These are phyloP conservation scores for Anisogramma anomala DNA, from an alignment of 2,329 filamentous ascomycete species.

Conservation along the genomic window DNA sequence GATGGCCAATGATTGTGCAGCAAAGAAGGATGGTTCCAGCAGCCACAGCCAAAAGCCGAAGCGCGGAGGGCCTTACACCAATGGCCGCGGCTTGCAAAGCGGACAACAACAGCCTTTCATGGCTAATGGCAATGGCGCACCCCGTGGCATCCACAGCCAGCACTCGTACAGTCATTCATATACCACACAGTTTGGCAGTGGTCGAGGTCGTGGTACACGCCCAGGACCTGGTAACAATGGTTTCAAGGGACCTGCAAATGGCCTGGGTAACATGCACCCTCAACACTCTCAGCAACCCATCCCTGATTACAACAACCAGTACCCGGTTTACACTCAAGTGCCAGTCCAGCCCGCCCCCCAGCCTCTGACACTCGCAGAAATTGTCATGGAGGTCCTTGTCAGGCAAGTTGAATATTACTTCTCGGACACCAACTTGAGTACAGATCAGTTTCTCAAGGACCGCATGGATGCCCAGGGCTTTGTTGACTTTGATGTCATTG, in stretches of 20 bases:
- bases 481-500: slow-evolving; percentile 67
- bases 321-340: slow-evolving; percentile 32
- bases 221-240: slow-evolving; percentile 9
- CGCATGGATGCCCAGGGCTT: slow-evolving; percentile 96
- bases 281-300: slow-evolving; percentile 15
- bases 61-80: slow-evolving; percentile 9
- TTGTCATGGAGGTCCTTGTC: slow-evolving; percentile 30
- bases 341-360: slow-evolving; percentile 33
- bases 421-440: slow-evolving; percentile 88
- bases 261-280: slow-evolving; percentile 18
- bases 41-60: slow-evolving; percentile 10
- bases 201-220: slow-evolving; percentile 30
- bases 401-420: slow-evolving; percentile 81
- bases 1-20: slow-evolving; percentile 4
- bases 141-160: slow-evolving; percentile 8
- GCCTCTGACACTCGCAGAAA: too few species aligned
- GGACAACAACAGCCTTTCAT: slow-evolving; percentile 8
- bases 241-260: slow-evolving; percentile 13
- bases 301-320: slow-evolving; percentile 26
- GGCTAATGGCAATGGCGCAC: slow-evolving; percentile 10
- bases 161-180: slow-evolving; percentile 1
- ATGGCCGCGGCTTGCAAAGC: slow-evolving; percentile 11
- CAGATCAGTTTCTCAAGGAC: slow-evolving; percentile 76
- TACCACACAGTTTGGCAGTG: slow-evolving; percentile 4
- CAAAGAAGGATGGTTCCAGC: slow-evolving; percentile 9